These are phyloP conservation scores for Micractinium conductrix DNA, from an alignment of 139 green algal genomes.

Conservation along the genomic window DNA sequence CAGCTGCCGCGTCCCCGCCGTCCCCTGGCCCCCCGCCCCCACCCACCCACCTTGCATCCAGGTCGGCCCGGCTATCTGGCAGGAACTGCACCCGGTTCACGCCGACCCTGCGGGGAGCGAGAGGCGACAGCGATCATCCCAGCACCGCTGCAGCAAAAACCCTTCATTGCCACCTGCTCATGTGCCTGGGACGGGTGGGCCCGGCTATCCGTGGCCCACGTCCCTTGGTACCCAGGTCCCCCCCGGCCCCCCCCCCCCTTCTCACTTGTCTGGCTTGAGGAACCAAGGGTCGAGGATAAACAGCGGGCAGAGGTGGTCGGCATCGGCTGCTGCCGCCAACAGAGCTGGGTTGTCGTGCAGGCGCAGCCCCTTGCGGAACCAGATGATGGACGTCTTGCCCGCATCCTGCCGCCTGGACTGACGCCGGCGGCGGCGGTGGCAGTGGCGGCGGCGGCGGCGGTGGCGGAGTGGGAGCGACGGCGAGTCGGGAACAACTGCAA, in stretches of 20 bases:
- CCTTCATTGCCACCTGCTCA: too few relatives aligned
- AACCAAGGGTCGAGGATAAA: slow-evolving; percentile 90
- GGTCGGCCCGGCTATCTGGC: slow-evolving; percentile 80
- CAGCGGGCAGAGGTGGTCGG: slow-evolving; percentile 74
- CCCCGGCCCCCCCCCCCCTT: too few relatives aligned
- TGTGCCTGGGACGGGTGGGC: too few relatives aligned
- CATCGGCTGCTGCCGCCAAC: slow-evolving; percentile 62
- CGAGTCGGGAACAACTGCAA: too few relatives aligned
- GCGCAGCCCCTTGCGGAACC: slow-evolving; percentile 64
- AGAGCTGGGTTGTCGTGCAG: slow-evolving; percentile 94
- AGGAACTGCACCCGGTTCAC: slow-evolving; percentile 89
- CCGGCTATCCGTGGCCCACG: too few relatives aligned
- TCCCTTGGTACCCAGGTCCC: too few relatives aligned
- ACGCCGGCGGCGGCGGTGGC: too few relatives aligned
- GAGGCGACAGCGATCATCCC: too few relatives aligned
- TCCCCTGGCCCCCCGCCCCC: neutral
- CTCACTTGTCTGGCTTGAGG: slow-evolving; percentile 53
- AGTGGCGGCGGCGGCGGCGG: too few relatives aligned
- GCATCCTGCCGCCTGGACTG: slow-evolving; percentile 16
- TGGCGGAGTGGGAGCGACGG: too few relatives aligned
- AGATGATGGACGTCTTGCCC: slow-evolving; percentile 15
- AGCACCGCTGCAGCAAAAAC: too few relatives aligned
- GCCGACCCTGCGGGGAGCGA: slow-evolving; percentile 57
- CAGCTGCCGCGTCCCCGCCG: neutral
- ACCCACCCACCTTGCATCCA: slow-evolving; percentile 65